Evolutionary conservation across 192 early-diverging fungal species (phyloP).

Genomic region (Dispira simplex): DNA sequence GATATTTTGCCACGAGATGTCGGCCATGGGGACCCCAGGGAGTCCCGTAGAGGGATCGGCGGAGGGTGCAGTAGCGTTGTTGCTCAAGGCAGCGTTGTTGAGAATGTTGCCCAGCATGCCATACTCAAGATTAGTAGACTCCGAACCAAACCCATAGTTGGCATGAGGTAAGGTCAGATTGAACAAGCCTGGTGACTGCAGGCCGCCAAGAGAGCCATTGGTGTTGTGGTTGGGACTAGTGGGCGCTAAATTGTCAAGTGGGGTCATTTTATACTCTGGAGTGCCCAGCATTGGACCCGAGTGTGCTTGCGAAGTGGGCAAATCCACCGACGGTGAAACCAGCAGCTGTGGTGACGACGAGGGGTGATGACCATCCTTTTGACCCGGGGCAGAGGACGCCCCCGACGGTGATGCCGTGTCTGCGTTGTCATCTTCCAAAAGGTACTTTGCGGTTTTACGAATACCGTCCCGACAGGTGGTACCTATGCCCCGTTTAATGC

Average conservation of each 20-base stretch:
- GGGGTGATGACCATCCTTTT: neutral
- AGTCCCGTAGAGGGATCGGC: neutral
- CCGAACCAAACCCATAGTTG: slow-evolving; percentile 57
- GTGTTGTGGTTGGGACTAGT: slow-evolving; percentile 9
- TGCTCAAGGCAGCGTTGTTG: slow-evolving; percentile 19
- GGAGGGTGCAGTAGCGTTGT: neutral
- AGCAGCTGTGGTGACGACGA: neutral
- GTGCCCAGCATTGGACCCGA: neutral
- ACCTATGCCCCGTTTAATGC: slow-evolving; percentile 64
- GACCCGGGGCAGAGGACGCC: neutral
- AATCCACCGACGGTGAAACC: neutral
- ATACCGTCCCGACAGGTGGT: slow-evolving; percentile 65
- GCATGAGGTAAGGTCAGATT: slow-evolving; percentile 7
- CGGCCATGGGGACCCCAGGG: slow-evolving; percentile 1
- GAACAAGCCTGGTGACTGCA: too few relatives aligned
- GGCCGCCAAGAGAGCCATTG: too few relatives aligned
- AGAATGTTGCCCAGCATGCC: slow-evolving; percentile 23
- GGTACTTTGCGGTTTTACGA: slow-evolving; percentile 86
- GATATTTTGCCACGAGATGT: slow-evolving; percentile 4
- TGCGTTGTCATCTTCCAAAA: slow-evolving; percentile 39
- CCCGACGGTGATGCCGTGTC: neutral
- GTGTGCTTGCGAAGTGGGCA: neutral
- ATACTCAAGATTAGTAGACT: slow-evolving; percentile 77
- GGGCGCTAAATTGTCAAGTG: neutral
- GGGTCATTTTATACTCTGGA: neutral